Evolutionary conservation across 495 filamentous ascomycete species (phyloP), one percentile per base, ranked within the genome.

Genomic region (Penicillium malachiteum): DNA sequence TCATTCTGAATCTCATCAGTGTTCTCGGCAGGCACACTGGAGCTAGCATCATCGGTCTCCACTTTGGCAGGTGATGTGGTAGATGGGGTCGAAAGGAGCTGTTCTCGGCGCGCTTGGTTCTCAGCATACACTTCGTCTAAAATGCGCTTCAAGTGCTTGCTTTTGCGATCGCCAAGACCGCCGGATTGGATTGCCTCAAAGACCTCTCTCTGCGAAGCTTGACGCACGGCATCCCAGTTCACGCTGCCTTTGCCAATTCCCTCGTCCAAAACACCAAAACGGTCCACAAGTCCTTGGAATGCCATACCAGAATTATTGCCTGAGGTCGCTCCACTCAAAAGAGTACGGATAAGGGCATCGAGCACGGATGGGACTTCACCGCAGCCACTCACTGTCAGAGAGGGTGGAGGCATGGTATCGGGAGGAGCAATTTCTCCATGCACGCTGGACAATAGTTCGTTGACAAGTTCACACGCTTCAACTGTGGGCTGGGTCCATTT

Each of bases 361-460:
- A 98, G 78, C 1, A 97, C 85, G 16, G 86, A 93, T 0, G 93
- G 93, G 0, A 97, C 94, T 68, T 98, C 92, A 12, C 94, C 94
- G 60, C 94, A 98, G 2, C 92, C 93, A 14, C 92, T 84, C 12
- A 91, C 81, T 3, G 87, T 86, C 2, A 90, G 71, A n/a, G 89
- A 91, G 1, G 94, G 89, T 7, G 79, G 71, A 0, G 91, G 90
- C 13, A 94, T 85, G 1, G 73, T 82, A 13, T 83, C 72, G 1
- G 94, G 93, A 8, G 79, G 76, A 31, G 73, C 73, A 3, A 88
- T 78, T 39, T 84, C 72, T 1, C 87, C 88, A 63, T 97, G 90
- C 3, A 84, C 62, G 12, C 75, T 73, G 1, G 83, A 78, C 0
- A 98, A 77, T 1, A 96, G 75, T 1, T 74, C 65, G 54, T 85